Conservation (phyloP, 2,329 filamentous ascomycete species). For the Beauveria brongniartii region DNA sequence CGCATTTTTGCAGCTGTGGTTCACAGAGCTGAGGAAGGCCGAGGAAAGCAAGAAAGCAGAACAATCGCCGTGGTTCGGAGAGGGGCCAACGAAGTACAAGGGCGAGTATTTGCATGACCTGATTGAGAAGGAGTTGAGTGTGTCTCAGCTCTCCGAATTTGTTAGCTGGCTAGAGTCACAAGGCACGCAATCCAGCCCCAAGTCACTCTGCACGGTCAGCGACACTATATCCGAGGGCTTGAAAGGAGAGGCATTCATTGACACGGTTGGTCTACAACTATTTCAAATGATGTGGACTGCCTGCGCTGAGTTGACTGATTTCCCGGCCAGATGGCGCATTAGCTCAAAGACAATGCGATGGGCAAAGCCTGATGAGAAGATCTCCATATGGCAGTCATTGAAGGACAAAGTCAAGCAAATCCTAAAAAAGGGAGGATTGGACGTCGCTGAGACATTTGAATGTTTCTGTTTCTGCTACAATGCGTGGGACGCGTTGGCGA, state of each 20-base stretch:
- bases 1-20: conserved; percentile 41
- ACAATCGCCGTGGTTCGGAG: conserved; percentile 26
- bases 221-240: conserved; percentile 36
- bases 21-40: conserved; percentile 29
- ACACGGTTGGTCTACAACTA: conserved; percentile 32
- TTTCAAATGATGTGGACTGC: conserved; percentile 16
- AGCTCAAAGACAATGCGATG: conserved; percentile 29
- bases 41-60: conserved; percentile 21
- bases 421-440: conserved; percentile 24
- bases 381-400: conserved; percentile 25
- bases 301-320: conserved; percentile 4
- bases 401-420: conserved; percentile 26
- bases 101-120: conserved; percentile 16
- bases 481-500: conserved; percentile 30
- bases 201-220: conserved; percentile 33
- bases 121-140: conserved; percentile 36
- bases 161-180: conserved; percentile 34
- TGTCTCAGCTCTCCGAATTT: conserved; percentile 34
- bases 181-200: conserved; percentile 16
- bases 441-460: conserved; percentile 29
- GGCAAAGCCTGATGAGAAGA: conserved; percentile 22
- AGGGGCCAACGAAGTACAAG: conserved; percentile 16
- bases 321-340: conserved; percentile 34
- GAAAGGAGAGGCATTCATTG: conserved; percentile 32
- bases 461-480: conserved; percentile 32